These are phyloP conservation scores for Diaporthe eres DNA, from an alignment of 2,329 filamentous ascomycete genomes.

Conservation along the genomic window DNA sequence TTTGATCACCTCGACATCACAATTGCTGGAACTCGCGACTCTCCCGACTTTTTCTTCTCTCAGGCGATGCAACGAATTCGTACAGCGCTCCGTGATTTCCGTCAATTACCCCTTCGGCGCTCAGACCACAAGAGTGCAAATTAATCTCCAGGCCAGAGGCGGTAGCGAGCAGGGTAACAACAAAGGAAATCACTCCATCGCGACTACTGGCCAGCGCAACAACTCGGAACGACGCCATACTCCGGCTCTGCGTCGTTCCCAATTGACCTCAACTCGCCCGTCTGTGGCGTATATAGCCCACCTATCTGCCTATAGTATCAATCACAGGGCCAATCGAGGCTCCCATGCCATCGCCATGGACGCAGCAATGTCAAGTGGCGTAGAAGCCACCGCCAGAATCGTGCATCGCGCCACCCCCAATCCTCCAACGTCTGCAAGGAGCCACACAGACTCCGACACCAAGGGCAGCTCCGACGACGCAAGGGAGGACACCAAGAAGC, in stretches of 20 bases:
- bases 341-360: constrained; percentile 37
- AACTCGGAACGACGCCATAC: not conserved
- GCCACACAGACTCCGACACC: constrained; percentile 23
- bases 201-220: not conserved
- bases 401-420: constrained; percentile 30
- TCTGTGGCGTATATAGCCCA: not conserved
- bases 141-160: constrained; percentile 13
- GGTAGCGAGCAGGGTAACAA: constrained; percentile 22
- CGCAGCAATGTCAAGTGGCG: constrained; percentile 36
- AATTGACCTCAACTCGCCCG: not conserved
- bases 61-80: not conserved
- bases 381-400: constrained; percentile 32
- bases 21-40: not conserved
- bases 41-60: not conserved
- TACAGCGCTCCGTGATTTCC: not conserved
- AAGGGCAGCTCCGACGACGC: constrained; percentile 43
- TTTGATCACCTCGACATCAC: constrained; percentile 7
- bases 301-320: not conserved
- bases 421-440: not conserved
- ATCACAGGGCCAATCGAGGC: constrained; percentile 18
- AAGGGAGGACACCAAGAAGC: constrained; percentile 49
- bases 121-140: constrained; percentile 21
- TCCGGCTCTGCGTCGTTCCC: not conserved
- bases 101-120: constrained; percentile 13
- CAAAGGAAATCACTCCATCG: constrained; percentile 21